Evolutionary conservation across 1,139 yeast genomes (phyloP).

Genomic region (Yamadazyma kanchanaburiensis): DNA sequence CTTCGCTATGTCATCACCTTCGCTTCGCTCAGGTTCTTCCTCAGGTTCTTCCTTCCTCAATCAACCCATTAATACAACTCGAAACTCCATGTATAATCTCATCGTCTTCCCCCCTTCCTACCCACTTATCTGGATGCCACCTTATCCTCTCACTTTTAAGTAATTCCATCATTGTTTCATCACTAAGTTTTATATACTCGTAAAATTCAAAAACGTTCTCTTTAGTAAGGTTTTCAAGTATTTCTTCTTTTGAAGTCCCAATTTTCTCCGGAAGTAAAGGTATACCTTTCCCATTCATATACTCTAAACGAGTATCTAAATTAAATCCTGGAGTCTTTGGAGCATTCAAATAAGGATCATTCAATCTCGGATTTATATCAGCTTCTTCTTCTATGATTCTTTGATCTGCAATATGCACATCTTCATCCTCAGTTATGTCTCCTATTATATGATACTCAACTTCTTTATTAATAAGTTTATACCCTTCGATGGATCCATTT

Average conservation of each 20-base stretch:
- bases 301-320: constrained; percentile 10
- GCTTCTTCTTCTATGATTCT: constrained; percentile 25
- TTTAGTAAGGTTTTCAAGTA: constrained; percentile 21
- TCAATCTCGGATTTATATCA: constrained; percentile 34
- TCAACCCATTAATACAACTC: constrained; percentile 8
- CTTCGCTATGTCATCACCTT: constrained; percentile 1
- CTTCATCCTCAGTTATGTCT: constrained; percentile 29
- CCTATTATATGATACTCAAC: constrained; percentile 7
- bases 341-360: constrained; percentile 34
- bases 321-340: constrained; percentile 6
- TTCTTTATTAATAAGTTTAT: constrained; percentile 29
- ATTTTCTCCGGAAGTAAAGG: constrained; percentile 17
- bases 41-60: too few species aligned
- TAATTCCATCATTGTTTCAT: constrained; percentile 18
- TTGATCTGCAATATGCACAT: constrained; percentile 39
- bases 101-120: constrained; percentile 16
- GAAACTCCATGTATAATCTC: constrained; percentile 26
- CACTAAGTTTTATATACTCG: constrained; percentile 14
- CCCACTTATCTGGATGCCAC: constrained; percentile 72
- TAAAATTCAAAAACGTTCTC: constrained; percentile 24
- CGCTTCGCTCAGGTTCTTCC: too few species aligned
- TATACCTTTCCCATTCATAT: constrained; percentile 14
- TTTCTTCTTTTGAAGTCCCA: constrained; percentile 9
- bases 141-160: constrained; percentile 50
- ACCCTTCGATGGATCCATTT: constrained; percentile 25